A percentile compares a stretch with the other conserved stretches of the same genome.
Evolutionary conservation across 2,329 filamentous ascomycete species (phyloP).

Genomic region (Fusarium nelsonii): DNA sequence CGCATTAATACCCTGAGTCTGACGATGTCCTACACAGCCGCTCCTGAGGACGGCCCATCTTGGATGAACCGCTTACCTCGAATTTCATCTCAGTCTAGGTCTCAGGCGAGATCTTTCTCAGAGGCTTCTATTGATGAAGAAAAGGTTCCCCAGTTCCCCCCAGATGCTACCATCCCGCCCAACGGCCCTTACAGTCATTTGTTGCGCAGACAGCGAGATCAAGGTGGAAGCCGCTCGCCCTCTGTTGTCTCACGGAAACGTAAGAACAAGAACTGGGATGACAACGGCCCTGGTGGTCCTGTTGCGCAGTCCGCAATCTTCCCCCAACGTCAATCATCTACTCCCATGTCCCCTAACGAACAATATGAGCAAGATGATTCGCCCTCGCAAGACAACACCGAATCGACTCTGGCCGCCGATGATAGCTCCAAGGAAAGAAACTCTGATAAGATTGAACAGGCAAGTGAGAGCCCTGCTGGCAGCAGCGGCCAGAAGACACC

Average conservation of each 20-base stretch:
- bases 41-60: conserved; percentile 85
- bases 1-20: conserved; percentile 96
- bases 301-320: conserved; percentile 91
- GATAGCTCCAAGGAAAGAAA: conserved; percentile 53
- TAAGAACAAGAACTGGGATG: conserved; percentile 76
- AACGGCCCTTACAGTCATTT: conserved; percentile 69
- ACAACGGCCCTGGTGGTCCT: conserved; percentile 85
- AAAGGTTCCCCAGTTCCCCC: conserved; percentile 71
- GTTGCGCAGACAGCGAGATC: conserved; percentile 84
- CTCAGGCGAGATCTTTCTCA: conserved; percentile 86
- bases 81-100: conserved; percentile 76
- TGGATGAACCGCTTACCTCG: conserved; percentile 96
- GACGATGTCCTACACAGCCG: conserved; percentile 95
- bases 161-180: conserved; percentile 79
- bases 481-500: conserved; percentile 42
- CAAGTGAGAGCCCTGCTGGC: conserved; percentile 38
- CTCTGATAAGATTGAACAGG: conserved; percentile 42
- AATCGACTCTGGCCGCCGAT: conserved; percentile 51
- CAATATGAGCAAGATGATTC: conserved; percentile 48
- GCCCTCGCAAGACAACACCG: conserved; percentile 50
- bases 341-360: conserved; percentile 40
- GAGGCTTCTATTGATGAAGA: conserved; percentile 77
- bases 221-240: conserved; percentile 72
- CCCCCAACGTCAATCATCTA: conserved; percentile 64
- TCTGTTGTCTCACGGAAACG: conserved; percentile 71